phyloP scores from a whole-genome alignment of 352 stramenopile genomes.

The Globisporangium rhizosaccharum region DNA sequence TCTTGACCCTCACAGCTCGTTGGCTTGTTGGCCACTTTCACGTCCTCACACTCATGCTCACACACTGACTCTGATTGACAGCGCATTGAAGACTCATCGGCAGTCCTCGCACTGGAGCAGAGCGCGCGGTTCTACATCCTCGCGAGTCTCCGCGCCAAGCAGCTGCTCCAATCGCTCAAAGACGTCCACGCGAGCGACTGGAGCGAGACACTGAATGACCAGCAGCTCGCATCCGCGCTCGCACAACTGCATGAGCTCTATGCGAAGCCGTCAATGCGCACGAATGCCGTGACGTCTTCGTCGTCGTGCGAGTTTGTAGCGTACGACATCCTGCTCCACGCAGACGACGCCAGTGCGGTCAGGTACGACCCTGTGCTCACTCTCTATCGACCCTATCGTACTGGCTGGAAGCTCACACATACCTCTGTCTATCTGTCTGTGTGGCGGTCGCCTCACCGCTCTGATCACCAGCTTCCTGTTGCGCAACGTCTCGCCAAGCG shows the following conservation, averaged over 20 bases:
- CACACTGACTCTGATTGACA: slow-evolving; percentile 5
- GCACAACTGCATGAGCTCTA: slow-evolving; percentile 46
- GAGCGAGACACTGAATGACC: slow-evolving; percentile 67
- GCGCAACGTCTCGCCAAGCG: slow-evolving; percentile 21
- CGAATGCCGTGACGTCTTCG: no score
- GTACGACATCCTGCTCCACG: slow-evolving; percentile 55
- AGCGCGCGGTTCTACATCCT: slow-evolving; percentile 55
- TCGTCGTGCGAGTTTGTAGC: slow-evolving; percentile 33
- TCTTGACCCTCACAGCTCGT: no score
- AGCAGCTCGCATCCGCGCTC: slow-evolving; percentile 61
- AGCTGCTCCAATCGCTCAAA: slow-evolving; percentile 21
- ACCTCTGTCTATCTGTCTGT: background rate
- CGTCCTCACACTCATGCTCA: background rate
- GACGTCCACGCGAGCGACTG: slow-evolving; percentile 28
- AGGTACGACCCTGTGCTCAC: slow-evolving; percentile 13
- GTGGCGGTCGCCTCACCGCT: background rate
- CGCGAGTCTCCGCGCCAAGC: slow-evolving; percentile 28
- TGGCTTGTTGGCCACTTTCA: no score
- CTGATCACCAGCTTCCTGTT: slow-evolving; percentile 20
- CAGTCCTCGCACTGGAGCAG: slow-evolving; percentile 40
- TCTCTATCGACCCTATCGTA: background rate
- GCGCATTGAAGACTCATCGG: slow-evolving; percentile 27
- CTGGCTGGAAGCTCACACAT: background rate
- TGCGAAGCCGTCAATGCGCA: background rate
- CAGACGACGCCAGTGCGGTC: slow-evolving; percentile 37